Conservation (phyloP, 345 rosid genomes). For the Gossypium rotundifolium region DNA sequence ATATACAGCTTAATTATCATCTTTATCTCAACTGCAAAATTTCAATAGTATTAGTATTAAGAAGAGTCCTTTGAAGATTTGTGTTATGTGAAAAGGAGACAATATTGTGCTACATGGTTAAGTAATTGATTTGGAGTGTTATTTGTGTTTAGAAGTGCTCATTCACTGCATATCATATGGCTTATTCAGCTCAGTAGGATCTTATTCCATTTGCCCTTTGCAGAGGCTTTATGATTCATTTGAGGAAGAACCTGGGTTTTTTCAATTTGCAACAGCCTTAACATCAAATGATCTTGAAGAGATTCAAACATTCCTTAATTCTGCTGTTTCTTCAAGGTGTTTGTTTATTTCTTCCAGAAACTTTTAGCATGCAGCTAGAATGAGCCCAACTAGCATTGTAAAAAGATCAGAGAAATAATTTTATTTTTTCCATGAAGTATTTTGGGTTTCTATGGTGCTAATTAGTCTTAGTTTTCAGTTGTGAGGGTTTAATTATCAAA, state of each 20-base stretch:
- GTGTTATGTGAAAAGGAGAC: background rate
- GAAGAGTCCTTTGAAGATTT: background rate
- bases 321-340: constrained; percentile 82
- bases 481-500: constrained; percentile 95
- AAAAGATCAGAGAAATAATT: background rate
- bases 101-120: background rate
- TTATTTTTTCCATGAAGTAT: background rate
- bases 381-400: background rate
- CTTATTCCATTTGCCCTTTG: constrained; percentile 11
- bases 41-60: background rate
- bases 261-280: constrained; percentile 85
- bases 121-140: background rate
- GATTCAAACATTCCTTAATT: constrained; percentile 84
- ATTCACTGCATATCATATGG: background rate
- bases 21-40: background rate
- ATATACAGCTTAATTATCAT: background rate
- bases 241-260: constrained; percentile 70
- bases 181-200: background rate
- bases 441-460: background rate
- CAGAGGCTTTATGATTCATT: constrained; percentile 75
- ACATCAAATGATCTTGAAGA: constrained; percentile 87
- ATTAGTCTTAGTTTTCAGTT: constrained; percentile 44
- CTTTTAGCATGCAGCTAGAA: constrained; percentile 6
- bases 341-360: constrained; percentile 15
- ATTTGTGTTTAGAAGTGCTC: background rate